Evolutionary conservation across 345 rosid genomes (phyloP).

Genomic region (Erodium maritimum): DNA sequence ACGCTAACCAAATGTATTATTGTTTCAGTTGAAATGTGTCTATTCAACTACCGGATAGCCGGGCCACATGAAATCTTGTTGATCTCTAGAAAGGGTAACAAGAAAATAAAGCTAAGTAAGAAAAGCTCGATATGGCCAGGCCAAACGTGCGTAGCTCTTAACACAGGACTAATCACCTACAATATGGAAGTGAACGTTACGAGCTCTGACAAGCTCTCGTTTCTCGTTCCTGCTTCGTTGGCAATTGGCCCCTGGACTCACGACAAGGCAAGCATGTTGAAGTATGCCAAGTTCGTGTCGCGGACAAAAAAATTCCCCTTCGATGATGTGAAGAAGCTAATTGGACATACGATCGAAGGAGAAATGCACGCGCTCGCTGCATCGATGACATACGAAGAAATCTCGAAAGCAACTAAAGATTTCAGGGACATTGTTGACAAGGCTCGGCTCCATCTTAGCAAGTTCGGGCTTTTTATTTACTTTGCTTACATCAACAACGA

Average conservation of each 20-base stretch:
- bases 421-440: conserved; percentile 14
- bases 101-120: conserved; percentile 9
- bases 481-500: conserved; percentile 15
- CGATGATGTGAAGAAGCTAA: too few species aligned
- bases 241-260: conserved; percentile 5
- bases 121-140: conserved; percentile 9
- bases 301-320: too few species aligned
- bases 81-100: conserved; percentile 6
- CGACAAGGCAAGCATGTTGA: conserved; percentile 2
- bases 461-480: conserved; percentile 13
- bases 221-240: conserved; percentile 9
- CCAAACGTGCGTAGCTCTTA: neutral
- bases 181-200: neutral
- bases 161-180: too few species aligned
- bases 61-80: conserved; percentile 10
- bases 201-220: conserved; percentile 15
- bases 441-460: conserved; percentile 12
- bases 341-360: too few species aligned
- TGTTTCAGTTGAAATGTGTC: neutral
- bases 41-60: conserved; percentile 1
- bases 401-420: too few species aligned
- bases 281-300: too few species aligned
- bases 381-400: too few species aligned
- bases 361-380: too few species aligned
- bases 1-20: too few species aligned